Conservation (phyloP, 1,284 basidiomycete species). For the Schizophyllum amplum region DNA sequence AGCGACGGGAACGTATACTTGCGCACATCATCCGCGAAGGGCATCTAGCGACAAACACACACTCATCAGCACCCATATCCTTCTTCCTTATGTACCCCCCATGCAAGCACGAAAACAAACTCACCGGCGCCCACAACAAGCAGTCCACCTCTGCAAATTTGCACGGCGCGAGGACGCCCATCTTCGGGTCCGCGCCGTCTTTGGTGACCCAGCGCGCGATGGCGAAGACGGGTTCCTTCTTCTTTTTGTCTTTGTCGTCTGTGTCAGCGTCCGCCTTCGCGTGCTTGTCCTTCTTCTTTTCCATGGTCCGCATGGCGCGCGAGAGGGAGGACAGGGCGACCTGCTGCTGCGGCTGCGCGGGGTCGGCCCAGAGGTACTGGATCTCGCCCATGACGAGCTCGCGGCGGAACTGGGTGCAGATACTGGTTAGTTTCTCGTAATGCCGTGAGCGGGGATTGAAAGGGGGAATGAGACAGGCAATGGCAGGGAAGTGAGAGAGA, state of each 20-base stretch:
- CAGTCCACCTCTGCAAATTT: conserved; percentile 66
- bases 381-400: conserved; percentile 84
- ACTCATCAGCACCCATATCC: background rate
- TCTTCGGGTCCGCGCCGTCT: conserved; percentile 74
- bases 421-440: no score
- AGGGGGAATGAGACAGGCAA: no score
- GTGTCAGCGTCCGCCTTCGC: no score
- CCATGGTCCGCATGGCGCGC: conserved; percentile 57
- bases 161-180: conserved; percentile 68
- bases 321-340: conserved; percentile 82
- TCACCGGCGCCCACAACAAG: conserved; percentile 75
- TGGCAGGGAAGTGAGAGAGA: background rate
- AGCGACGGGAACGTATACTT: conserved; percentile 84
- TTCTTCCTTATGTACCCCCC: background rate
- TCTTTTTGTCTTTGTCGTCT: no score
- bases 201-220: conserved; percentile 76
- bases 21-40: conserved; percentile 90
- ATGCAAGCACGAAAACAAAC: no score
- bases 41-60: conserved; percentile 49
- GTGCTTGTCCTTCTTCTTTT: no score
- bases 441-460: no score
- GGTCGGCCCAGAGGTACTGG: conserved; percentile 80
- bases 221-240: conserved; percentile 61
- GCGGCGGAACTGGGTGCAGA: conserved; percentile 54
- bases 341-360: conserved; percentile 62